Base-by-base conservation (phyloP, 345 rosid genomes). In the Aethionema arabicum region DNA sequence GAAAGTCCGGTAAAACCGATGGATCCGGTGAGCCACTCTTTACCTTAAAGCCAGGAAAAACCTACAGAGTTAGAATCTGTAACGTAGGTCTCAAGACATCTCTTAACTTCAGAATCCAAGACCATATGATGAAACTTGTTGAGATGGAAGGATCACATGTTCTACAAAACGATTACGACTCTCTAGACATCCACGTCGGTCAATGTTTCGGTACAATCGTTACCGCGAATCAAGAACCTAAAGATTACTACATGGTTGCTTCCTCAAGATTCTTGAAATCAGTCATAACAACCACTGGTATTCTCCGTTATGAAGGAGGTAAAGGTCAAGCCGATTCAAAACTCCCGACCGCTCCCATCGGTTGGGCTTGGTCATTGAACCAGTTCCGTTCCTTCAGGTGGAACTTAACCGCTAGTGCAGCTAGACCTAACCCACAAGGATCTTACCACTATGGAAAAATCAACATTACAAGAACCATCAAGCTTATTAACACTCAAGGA, bases 401-500 rank as follows among this genome's bases (percentile, higher is more conserved):
- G 90, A 87, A 87, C 74, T 77, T 86, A 56, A 86, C 95, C 3
- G 80, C 93, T 44, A 79, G 83, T 41, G 90, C 93, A 1, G 93
- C 90, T 15, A 82, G 95, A 74, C 95, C 95, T n/a, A 86, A 86
- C 63, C 95, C 95, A 35, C 95, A 86, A 43, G 95, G 95, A 35
- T 86, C 95, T 2, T 86, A 80, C 80, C 95, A 79, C 52, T 86
- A 86, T 8, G 95, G 88, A 57, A 67, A 61, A 35, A 82, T 86
- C 67, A 78, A 81, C 76, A 77, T 84, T 70, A 79, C 85, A 51
- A 84, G 86, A 8, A 86, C 90, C 56, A 79, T 84, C 74, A 82
- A 76, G 75, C 52, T 86, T 4, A 76, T 73, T 15, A 86, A 79
- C 75, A 76, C 78, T 11, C 83, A 75, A 10, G 51, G 57, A 32